Base-by-base conservation (phyloP, 371 early-diverging fungal species). In the Rhizomucor pusillus region DNA sequence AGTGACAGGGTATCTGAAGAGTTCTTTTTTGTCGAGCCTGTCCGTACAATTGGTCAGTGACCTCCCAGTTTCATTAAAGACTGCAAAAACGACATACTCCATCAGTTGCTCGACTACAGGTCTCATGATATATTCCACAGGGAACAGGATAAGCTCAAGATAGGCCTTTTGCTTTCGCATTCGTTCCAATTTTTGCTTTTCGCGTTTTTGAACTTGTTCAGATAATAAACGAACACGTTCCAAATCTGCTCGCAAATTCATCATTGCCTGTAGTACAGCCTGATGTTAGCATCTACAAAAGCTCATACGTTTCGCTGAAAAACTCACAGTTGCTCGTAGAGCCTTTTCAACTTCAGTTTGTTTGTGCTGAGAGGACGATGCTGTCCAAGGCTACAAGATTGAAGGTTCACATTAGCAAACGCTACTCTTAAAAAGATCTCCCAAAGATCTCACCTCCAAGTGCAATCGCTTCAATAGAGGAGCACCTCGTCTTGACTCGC, bases 401-500 rank as follows among this genome's bases (percentile, higher is more conserved):
- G 9, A 34, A n/a, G 12, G 22, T 0, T 11, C 12, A 11, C 14
- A 19, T 41, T 29, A 29, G 29, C 7, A 3, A 4, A 5, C 41
- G 12, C 16, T 41, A 19, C 9, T 22, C 18, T 37, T 29, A 9
- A 1, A 44, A 37, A 53, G 11, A 16, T 11, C 41, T 5, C 5
- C 16, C 3, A 11, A 5, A 12, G 5, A 12, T 5, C 41, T 46
- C 67, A 89, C 89, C 80, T 97, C 97, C 53, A 98, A 64, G 63
- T 96, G 95, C n/a, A 98, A 74, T 33, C 97, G 79, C 65, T 95
- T 97, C 23, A 98, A 72, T 4, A 98, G 74, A 1, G 98, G 94
- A 0, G 94, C 95, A 1, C 96, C 97, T 23, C 94, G 81, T 12
- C 95, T 64, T 3, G 86, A 66, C 55, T 88, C 87, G 22, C 97